phyloP scores from a whole-genome alignment of 108 stramenopile species.

The Parietichytrium sp. region DNA sequence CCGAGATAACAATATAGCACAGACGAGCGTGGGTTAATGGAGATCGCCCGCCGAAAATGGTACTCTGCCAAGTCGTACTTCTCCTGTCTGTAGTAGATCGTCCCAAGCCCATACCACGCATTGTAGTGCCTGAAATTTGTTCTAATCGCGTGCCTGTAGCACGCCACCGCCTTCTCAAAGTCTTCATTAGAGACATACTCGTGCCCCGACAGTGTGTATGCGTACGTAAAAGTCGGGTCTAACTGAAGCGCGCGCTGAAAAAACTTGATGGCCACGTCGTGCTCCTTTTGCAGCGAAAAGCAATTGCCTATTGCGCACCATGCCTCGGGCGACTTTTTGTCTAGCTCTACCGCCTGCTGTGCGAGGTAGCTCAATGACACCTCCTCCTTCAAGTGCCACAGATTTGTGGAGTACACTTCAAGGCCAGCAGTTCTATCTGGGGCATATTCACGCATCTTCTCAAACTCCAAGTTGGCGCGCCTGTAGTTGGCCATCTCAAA shows the following conservation, averaged over 20 bases:
- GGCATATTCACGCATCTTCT: constrained; percentile 77
- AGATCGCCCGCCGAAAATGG: constrained; percentile 82
- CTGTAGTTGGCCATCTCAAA: constrained; percentile 92
- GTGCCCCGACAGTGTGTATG: constrained; percentile 91
- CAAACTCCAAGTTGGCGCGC: constrained; percentile 71
- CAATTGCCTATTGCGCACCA: constrained; percentile 97
- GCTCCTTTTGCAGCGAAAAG: constrained; percentile 93
- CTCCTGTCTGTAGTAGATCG: constrained; percentile 93
- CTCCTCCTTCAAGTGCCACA: constrained; percentile 93
- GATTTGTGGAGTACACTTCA: constrained; percentile 81
- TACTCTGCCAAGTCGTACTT: constrained; percentile 91
- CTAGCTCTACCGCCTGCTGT: constrained; percentile 78
- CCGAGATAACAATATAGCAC: constrained; percentile 88
- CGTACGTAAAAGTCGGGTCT: constrained; percentile 84
- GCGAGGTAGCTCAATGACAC: constrained; percentile 89
- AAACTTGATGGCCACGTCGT: constrained; percentile 87
- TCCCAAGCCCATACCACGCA: constrained; percentile 89
- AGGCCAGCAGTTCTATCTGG: constrained; percentile 88
- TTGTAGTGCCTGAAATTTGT: constrained; percentile 69
- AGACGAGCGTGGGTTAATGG: constrained; percentile 80
- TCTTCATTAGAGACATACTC: constrained; percentile 95
- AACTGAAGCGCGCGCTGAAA: constrained; percentile 85
- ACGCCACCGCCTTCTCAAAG: constrained; percentile 87
- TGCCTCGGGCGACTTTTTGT: constrained; percentile 78
- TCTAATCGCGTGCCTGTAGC: constrained; percentile 83